A percentile compares a stretch with the other conserved stretches of the same genome.
Conservation (phyloP, 108 stramenopile genomes). For the Parietichytrium sp. region DNA sequence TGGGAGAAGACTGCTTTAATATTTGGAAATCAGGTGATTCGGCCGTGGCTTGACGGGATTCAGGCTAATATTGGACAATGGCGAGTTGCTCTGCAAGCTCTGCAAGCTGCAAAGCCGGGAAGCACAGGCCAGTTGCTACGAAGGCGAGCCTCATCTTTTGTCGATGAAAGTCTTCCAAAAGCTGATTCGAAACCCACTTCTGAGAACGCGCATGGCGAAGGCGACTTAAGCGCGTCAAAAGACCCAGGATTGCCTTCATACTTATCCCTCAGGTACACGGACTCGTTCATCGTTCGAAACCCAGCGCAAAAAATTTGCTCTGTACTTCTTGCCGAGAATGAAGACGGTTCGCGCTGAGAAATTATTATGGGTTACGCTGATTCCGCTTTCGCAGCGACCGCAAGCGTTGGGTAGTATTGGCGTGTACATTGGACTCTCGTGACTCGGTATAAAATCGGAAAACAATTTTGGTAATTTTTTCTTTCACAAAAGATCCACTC, state of each 20-base stretch:
- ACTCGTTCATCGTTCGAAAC: not conserved
- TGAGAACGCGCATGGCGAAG: not conserved
- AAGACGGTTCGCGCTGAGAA: no score
- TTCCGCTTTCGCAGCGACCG: no score
- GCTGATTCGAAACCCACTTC: not conserved
- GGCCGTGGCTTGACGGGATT: not conserved
- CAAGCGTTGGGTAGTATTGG: no score
- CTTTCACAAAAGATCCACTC: no score
- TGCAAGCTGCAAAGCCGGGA: not conserved
- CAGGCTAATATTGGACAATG: not conserved
- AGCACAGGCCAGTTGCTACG: not conserved
- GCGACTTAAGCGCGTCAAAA: not conserved
- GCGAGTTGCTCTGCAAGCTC: no score
- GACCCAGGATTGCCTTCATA: not conserved
- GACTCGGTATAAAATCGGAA: no score
- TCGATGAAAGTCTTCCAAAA: not conserved
- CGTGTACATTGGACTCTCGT: no score
- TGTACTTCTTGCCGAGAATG: not conserved
- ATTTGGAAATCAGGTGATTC: not conserved
- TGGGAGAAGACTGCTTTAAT: not conserved
- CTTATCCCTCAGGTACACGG: not conserved
- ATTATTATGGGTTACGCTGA: no score
- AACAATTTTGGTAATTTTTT: no score
- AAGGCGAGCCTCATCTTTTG: not conserved
- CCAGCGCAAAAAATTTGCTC: slow-evolving; percentile 12